Conservation (phyloP, 2,329 filamentous ascomycete genomes). For the Meredithiella fracta region DNA sequence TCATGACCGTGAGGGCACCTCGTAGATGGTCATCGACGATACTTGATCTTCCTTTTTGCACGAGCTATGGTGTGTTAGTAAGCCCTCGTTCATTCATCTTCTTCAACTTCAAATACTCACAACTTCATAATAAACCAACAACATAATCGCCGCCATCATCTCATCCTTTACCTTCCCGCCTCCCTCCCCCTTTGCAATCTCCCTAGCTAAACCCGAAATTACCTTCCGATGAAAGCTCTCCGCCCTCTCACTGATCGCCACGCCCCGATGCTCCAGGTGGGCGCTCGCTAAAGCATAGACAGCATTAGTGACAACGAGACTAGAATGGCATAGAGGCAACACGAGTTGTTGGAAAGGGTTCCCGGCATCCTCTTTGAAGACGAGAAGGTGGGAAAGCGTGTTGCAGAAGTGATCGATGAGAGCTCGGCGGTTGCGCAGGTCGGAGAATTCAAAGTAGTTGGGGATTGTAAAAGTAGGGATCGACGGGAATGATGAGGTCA, state of each 20-base stretch:
- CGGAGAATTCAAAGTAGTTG: constrained; percentile 40
- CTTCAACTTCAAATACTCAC: constrained; percentile 24
- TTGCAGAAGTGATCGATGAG: constrained; percentile 48
- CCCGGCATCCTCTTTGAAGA: constrained; percentile 44
- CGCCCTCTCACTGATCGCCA: constrained; percentile 37
- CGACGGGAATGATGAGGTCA: neutral
- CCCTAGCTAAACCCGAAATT: constrained; percentile 34
- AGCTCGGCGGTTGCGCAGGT: constrained; percentile 34
- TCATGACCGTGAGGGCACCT: constrained; percentile 46
- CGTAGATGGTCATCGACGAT: constrained; percentile 45
- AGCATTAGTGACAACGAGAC: constrained; percentile 55
- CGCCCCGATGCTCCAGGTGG: constrained; percentile 54
- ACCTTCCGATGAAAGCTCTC: constrained; percentile 43
- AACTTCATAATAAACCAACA: constrained; percentile 47
- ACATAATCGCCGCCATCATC: constrained; percentile 42
- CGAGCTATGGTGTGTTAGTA: constrained; percentile 28
- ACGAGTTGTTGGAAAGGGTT: constrained; percentile 48
- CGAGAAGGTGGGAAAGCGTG: constrained; percentile 46
- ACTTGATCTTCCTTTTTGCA: constrained; percentile 41
- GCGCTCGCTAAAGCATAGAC: constrained; percentile 73
- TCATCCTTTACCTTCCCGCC: constrained; percentile 36
- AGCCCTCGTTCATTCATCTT: neutral
- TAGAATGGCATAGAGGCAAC: constrained; percentile 39
- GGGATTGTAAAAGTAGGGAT: constrained; percentile 28
- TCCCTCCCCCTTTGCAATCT: constrained; percentile 37